Evolutionary conservation across 2,329 filamentous ascomycete genomes (phyloP), one percentile per base, ranked within the genome.

Genomic region (Clarireedia sp.): DNA sequence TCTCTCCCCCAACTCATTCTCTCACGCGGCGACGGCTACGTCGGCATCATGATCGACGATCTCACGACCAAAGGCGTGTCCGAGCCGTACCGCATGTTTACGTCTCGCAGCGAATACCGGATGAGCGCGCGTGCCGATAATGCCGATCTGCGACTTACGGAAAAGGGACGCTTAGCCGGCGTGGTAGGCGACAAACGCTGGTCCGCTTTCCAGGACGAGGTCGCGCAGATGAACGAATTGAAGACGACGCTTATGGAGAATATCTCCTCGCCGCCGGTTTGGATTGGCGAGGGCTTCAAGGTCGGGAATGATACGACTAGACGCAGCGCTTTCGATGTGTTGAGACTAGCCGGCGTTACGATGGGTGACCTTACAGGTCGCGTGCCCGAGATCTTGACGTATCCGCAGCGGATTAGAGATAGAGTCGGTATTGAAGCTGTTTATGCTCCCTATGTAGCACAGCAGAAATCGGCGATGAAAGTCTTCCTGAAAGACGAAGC

Each of bases 21-120:
- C 29, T 85, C 85, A 7, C 81, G 94, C 60, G 85, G 87, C 1
- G 92, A 99, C 70, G 90, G 90, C 12, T 99, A 96, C 70, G 97
- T 99, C 66, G 94, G 94, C 62, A 87, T 99, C 73, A 96, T 99
- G 90, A 91, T 99, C 65, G 94, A 99, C 71, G 94, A 99, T 69
- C 82, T 99, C 38, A 85, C 95, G 67, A 97, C 92, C 21, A 97
- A 96, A 72, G 94, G 94, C 48, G 94, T 99, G 29, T 91, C 88
- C 2, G 94, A 99, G 68, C 94, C 94, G 1, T 99, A 99, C 72
- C 84, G 94, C 62, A 97, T 99, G 91, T 99, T 99, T 74, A 99
- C 94, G 2, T 88, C 89, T 5, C 84, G 94, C 60, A 95, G 88
- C 73, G 94, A 99, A 73, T 99, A 95, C 72, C 88, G 94, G 59